These are phyloP conservation scores for Solanum okadae DNA, from an alignment of 257 asterid species.

Conservation along the genomic window DNA sequence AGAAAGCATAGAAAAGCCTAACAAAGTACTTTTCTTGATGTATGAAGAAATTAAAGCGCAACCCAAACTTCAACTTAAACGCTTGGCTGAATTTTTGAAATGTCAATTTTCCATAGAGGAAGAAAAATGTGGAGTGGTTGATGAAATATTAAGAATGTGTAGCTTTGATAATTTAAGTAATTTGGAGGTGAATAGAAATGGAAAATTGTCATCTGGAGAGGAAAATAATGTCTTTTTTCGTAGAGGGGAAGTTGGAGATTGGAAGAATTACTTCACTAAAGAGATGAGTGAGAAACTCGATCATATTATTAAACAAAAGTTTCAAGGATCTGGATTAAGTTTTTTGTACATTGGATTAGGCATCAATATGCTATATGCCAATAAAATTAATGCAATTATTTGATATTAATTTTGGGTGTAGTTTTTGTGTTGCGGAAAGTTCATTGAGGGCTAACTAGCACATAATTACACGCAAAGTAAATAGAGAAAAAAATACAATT, in stretches of 20 bases:
- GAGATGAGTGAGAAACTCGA: neutral
- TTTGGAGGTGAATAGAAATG: constrained; percentile 7
- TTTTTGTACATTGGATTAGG: neutral
- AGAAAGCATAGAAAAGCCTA: neutral
- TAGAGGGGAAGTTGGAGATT: neutral
- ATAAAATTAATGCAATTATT: neutral
- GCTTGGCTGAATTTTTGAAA: neutral
- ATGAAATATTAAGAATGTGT: neutral
- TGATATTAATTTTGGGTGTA: neutral
- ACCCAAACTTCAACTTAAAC: neutral
- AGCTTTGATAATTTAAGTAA: neutral
- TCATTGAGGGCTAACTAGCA: neutral
- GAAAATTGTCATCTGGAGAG: neutral
- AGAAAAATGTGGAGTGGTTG: neutral
- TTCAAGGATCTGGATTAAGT: neutral
- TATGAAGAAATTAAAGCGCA: neutral
- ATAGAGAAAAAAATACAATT: too few species aligned
- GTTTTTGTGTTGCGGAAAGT: neutral
- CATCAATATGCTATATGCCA: neutral
- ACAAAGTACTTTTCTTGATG: neutral
- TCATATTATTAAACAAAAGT: neutral
- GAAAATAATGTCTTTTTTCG: neutral
- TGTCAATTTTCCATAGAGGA: neutral
- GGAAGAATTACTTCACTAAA: neutral
- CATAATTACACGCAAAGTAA: neutral